Percentiles rank a stretch among this genome's conserved stretches.
These are phyloP conservation scores for Panus rudis DNA, from an alignment of 768 basidiomycete species.

Conservation along the genomic window DNA sequence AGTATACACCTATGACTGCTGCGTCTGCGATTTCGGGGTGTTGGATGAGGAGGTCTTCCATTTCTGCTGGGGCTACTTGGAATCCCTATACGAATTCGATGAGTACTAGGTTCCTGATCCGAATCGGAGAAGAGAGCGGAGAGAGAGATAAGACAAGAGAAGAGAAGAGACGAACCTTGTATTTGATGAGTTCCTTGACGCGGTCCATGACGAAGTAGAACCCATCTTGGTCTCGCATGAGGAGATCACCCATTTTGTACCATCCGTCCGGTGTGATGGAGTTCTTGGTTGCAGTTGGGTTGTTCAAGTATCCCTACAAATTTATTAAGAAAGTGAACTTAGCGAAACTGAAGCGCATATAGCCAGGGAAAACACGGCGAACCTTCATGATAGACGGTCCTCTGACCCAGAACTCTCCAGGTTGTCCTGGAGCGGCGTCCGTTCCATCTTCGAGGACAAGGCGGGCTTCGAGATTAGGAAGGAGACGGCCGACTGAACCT, in stretches of 20 bases:
- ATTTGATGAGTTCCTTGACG: conserved; percentile 23
- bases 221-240: conserved; percentile 27
- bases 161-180: conserved; percentile 19
- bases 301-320: conserved; percentile 18
- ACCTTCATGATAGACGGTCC: conserved; percentile 79
- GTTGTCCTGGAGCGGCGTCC: conserved; percentile 41
- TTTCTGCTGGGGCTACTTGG: conserved; percentile 77
- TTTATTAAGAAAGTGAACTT: background rate
- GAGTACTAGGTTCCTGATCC: background rate
- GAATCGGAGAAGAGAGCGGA: no score
- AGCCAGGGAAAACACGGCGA: background rate
- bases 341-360: background rate
- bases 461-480: conserved; percentile 71
- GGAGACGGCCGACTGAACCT: conserved; percentile 62
- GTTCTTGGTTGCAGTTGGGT: conserved; percentile 30
- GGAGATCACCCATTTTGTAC: conserved; percentile 42
- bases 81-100: background rate
- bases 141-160: conserved; percentile 11
- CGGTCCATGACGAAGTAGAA: conserved; percentile 32
- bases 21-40: conserved; percentile 73
- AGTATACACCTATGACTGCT: conserved; percentile 73
- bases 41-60: conserved; percentile 67
- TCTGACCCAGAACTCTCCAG: conserved; percentile 77
- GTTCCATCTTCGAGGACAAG: conserved; percentile 58
- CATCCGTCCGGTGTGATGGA: conserved; percentile 32